Base-by-base conservation (phyloP, 345 rosid genomes). In the Lepidium aucheri region DNA sequence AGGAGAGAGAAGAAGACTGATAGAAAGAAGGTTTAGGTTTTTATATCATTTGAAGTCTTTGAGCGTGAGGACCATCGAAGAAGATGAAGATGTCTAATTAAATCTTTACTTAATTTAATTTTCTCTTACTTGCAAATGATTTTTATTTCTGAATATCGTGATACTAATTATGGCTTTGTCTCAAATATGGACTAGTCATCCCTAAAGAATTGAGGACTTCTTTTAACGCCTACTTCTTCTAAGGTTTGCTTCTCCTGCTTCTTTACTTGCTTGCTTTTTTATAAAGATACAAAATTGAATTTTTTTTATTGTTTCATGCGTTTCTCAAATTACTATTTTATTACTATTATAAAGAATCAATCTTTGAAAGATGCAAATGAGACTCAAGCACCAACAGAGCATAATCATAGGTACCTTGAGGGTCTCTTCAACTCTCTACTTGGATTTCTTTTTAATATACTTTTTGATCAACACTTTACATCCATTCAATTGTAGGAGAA, bases 161-260 rank as follows among this genome's bases (percentile, higher is more conserved):
- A 1, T 20, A 47, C 40, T 54, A 39, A 1, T 49, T 22, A 20
- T 39, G 51, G 7, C 14, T 15, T 67, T 7, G 0, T 57, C 53
- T 69, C 5, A 3, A 67, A 40, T 51, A 81, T 79, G 65, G 97
- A 85, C 14, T 94, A 97, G 80, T 20, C 99, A 94, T 78, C 95
- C 97, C 3, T 84, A 80, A 80, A 76, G 80, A 24, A 89, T 82
- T 42, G 89, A 88, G 42, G 99, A 90, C 67, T 88, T 86, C 74
- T 82, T 63, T 75, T 41, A 68, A 79, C 86, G 3, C 87, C 90
- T 9, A 62, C 53, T 72, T 78, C 74, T 56, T 62, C 54, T 44
- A 68, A 69, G 74, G 77, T 74, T 60, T 45, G 43, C 44, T 59
- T 34, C 40, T 50, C 12, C 47, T 20, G 20, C 53, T 63, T 65